Evolutionary conservation across 768 basidiomycete genomes (phyloP), one percentile per base, ranked within the genome.

Genomic region (Royoungia palumana): DNA sequence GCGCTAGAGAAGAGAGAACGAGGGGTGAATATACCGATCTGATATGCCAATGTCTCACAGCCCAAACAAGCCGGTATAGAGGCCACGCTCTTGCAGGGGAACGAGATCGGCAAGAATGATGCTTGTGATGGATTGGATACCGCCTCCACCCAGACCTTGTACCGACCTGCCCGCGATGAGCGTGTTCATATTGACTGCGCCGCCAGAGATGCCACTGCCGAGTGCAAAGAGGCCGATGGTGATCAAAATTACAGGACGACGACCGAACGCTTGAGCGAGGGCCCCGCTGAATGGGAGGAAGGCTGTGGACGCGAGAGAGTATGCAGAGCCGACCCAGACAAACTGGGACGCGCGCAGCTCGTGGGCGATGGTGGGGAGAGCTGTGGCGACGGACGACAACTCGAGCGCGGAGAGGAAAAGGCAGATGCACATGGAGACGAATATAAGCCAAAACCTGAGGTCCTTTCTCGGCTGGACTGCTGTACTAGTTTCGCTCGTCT

Each of bases 81-180:
- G 25, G 8, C 74, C 75, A 6, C 75, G 69, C 47, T 75, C 70
- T n/a, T 62, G 57, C 9, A 76, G 66, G 13, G 75, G 65, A 7
- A 75, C 70, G 7, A 76, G 57, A 55, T 76, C 75, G n/a, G 70
- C 66, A 2, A 73, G 52, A 41, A 76, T 58, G 49, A 75, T 72
- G 36, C 72, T 68, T 4, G 68, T 61, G 35, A 71, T 58, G 7
- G 63, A 56, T 8, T 67, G 47, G 32, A 72, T 68, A 7, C 69
- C 69, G 6, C 72, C 72, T 7, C 66, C 65, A 2, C 70, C 70
- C 35, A 71, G 45, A 34, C 70, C 70, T 56, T 71, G 70, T 24
- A 71, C 41, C 6, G 65, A 57, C 21, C 62, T 53, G 9, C 62
- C 61, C 6, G 51, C 56, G 32, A 63, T 59, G 40, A 63, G 58